These are phyloP conservation scores for Saccharomyces pastorianus DNA, from an alignment of 1,139 yeast genomes.

Conservation along the genomic window DNA sequence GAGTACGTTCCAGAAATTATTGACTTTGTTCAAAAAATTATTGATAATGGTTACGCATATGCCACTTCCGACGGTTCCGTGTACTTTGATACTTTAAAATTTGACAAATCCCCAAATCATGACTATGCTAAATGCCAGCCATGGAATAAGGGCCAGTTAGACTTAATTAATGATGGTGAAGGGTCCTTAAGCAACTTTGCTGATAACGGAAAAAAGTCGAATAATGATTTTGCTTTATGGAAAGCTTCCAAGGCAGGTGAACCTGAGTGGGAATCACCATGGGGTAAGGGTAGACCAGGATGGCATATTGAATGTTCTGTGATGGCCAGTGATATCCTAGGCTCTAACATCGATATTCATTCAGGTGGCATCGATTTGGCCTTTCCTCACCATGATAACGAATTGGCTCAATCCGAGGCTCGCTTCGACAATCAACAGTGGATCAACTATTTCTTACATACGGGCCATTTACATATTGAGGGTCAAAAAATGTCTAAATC, in stretches of 20 bases:
- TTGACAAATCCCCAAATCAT: conserved; percentile 66
- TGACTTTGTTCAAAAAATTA: conserved; percentile 64
- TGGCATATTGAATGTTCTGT: conserved; percentile 99
- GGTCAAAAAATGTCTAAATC: conserved; percentile 98
- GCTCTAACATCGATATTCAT: conserved; percentile 82
- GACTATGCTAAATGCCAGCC: conserved; percentile 95
- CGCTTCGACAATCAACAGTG: conserved; percentile 83
- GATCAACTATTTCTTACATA: conserved; percentile 93
- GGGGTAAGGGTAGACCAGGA: conserved; percentile 98
- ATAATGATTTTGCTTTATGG: conserved; percentile 95
- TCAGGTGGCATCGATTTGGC: conserved; percentile 97
- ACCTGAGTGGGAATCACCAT: conserved; percentile 89
- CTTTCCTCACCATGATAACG: conserved; percentile 99
- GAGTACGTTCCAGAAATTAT: conserved; percentile 93
- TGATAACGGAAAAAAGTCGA: conserved; percentile 52
- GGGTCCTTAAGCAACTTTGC: conserved; percentile 64
- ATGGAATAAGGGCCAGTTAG: conserved; percentile 89
- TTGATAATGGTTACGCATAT: conserved; percentile 77
- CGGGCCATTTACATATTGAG: conserved; percentile 95
- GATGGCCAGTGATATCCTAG: conserved; percentile 89
- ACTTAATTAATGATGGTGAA: conserved; percentile 88
- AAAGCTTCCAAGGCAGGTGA: conserved; percentile 95
- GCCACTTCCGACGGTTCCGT: conserved; percentile 80
- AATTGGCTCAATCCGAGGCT: conserved; percentile 94
- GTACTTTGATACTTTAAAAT: conserved; percentile 82